These are phyloP conservation scores for Neurospora pannonica DNA, from an alignment of 495 filamentous ascomycete genomes.

Conservation along the genomic window DNA sequence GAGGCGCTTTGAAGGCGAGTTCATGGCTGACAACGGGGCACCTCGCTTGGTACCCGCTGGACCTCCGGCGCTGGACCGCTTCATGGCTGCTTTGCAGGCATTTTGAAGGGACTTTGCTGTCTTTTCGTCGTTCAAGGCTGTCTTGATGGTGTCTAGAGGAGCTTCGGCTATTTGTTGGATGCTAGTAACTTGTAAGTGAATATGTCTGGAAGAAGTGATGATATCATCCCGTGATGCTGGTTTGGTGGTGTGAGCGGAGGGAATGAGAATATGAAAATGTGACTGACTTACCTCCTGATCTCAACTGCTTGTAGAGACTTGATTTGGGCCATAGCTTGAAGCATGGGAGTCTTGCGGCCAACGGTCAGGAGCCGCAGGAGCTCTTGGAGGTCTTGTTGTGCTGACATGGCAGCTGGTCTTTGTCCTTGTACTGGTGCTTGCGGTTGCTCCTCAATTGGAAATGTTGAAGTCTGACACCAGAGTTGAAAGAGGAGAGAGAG, in stretches of 20 bases:
- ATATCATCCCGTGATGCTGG: background rate
- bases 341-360: slow-evolving; percentile 59
- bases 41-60: slow-evolving; percentile 23
- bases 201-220: background rate
- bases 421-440: background rate
- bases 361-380: slow-evolving; percentile 71
- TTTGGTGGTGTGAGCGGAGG: background rate
- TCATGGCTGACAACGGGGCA: slow-evolving; percentile 7
- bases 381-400: slow-evolving; percentile 53
- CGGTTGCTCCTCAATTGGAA: no score
- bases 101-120: slow-evolving; percentile 56
- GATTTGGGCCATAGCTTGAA: slow-evolving; percentile 58
- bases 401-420: slow-evolving; percentile 27
- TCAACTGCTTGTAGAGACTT: slow-evolving; percentile 55
- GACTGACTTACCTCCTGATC: slow-evolving; percentile 45
- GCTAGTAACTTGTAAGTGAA: slow-evolving; percentile 20
- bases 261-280: background rate
- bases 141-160: slow-evolving; percentile 42
- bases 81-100: slow-evolving; percentile 55
- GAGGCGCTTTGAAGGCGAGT: slow-evolving; percentile 29
- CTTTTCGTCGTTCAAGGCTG: slow-evolving; percentile 61
- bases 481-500: background rate
- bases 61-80: slow-evolving; percentile 24
- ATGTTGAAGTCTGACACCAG: background rate
- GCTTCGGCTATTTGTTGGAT: slow-evolving; percentile 54